Conservation (phyloP, 169 alveolate species). For the Cryptosporidium sp. region DNA sequence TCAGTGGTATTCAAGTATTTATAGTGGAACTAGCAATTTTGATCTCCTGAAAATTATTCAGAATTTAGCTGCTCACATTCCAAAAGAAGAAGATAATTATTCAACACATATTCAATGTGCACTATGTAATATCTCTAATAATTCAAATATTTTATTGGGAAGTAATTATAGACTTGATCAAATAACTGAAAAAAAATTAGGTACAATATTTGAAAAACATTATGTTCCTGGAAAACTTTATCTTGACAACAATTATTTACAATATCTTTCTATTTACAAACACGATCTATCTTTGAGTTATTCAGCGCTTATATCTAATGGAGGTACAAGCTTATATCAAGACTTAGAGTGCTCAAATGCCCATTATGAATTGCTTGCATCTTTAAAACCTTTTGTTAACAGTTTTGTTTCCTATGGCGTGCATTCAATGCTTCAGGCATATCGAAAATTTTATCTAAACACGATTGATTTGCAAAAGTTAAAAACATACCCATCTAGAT, state of each 20-base stretch:
- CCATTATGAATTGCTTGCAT: slow-evolving; percentile 11
- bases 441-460: slow-evolving; percentile 27
- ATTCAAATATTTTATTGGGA: slow-evolving; percentile 12
- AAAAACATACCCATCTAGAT: slow-evolving; percentile 47
- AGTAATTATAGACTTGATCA: not conserved
- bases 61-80: not conserved
- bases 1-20: slow-evolving; percentile 42
- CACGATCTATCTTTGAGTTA: slow-evolving; percentile 52
- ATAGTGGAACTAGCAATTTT: not conserved
- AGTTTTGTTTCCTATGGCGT: slow-evolving; percentile 55
- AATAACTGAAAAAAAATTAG: not conserved
- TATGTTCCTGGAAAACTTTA: slow-evolving; percentile 29
- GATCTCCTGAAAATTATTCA: not conserved
- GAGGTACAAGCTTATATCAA: not conserved
- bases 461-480: not conserved
- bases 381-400: slow-evolving; percentile 57
- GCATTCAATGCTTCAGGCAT: slow-evolving; percentile 65
- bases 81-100: not conserved
- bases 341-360: slow-evolving; percentile 5
- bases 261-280: slow-evolving; percentile 60
- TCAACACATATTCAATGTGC: slow-evolving; percentile 12
- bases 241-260: slow-evolving; percentile 36
- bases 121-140: slow-evolving; percentile 12
- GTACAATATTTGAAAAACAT: not conserved
- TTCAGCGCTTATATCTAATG: not conserved